Evolutionary conservation across 2,329 filamentous ascomycete species (phyloP).

Genomic region (Microdochium bolleyi): DNA sequence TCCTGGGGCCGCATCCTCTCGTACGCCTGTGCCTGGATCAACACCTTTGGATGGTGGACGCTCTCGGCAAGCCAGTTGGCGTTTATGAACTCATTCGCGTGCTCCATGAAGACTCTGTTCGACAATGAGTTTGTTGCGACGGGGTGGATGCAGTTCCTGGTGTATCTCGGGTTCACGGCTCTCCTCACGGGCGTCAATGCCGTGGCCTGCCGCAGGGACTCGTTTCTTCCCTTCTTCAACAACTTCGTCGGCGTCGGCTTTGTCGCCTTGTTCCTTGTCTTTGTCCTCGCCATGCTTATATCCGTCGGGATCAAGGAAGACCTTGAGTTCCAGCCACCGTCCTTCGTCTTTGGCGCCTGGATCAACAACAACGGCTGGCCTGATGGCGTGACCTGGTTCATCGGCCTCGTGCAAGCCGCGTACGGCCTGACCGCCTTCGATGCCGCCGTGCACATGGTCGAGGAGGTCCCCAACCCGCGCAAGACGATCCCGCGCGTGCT

Average conservation of each 20-base stretch:
- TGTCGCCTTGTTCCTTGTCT: constrained; percentile 40
- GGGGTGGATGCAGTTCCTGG: constrained; percentile 46
- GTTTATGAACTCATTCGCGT: constrained; percentile 49
- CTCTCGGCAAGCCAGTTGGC: constrained; percentile 46
- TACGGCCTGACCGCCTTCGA: constrained; percentile 51
- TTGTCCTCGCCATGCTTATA: constrained; percentile 42
- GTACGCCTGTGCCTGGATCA: constrained; percentile 53
- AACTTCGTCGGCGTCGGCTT: constrained; percentile 48
- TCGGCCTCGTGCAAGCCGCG: constrained; percentile 46
- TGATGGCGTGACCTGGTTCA: constrained; percentile 49
- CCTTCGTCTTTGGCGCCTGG: constrained; percentile 46
- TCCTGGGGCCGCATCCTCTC: constrained; percentile 37
- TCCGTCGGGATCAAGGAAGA: constrained; percentile 35
- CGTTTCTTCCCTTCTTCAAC: constrained; percentile 42
- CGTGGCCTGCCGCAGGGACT: constrained; percentile 39
- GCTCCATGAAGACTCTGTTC: constrained; percentile 49
- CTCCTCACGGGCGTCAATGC: constrained; percentile 41
- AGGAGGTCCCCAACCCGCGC: constrained; percentile 45
- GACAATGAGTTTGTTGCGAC: constrained; percentile 33
- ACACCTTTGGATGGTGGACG: constrained; percentile 52
- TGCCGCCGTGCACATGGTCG: constrained; percentile 49
- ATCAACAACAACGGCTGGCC: constrained; percentile 43
- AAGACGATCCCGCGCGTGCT: constrained; percentile 42
- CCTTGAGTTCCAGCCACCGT: constrained; percentile 36
- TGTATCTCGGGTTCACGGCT: constrained; percentile 42